Evolutionary conservation across 208 protist species (phyloP).

Genomic region (Leishmania lainsoni): DNA sequence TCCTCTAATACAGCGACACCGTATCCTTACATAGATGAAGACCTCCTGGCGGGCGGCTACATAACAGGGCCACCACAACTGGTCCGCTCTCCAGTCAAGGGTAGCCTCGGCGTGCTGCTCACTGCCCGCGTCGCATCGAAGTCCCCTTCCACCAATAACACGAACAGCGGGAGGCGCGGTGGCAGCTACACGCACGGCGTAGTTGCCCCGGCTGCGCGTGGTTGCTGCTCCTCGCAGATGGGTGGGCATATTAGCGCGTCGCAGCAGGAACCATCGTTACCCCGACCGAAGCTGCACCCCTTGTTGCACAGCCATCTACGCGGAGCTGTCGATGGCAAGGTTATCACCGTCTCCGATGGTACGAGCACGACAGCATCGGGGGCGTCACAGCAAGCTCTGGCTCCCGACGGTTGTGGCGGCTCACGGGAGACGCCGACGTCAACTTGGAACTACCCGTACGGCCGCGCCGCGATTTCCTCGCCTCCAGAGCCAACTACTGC

Average conservation of each 20-base stretch:
- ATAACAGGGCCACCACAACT: slow-evolving; percentile 18
- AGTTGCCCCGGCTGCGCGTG: not conserved
- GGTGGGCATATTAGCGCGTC: slow-evolving; percentile 3
- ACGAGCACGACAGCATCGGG: not conserved
- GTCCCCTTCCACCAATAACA: not conserved
- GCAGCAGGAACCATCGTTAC: slow-evolving; percentile 1
- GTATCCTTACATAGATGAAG: slow-evolving; percentile 25
- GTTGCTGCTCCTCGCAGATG: slow-evolving; percentile 15
- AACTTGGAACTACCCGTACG: not conserved
- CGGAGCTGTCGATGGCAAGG: not conserved
- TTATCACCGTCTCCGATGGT: not conserved
- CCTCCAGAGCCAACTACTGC: not conserved
- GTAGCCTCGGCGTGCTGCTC: not conserved
- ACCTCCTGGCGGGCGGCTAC: slow-evolving; percentile 31
- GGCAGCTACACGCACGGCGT: not conserved
- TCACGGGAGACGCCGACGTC: not conserved
- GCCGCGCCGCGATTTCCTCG: not conserved
- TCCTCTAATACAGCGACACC: not conserved
- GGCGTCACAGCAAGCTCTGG: not conserved
- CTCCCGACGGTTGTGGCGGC: not conserved
- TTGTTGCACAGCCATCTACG: slow-evolving; percentile 8
- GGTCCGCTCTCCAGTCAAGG: not conserved
- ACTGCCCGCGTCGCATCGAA: not conserved
- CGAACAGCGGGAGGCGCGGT: not conserved
- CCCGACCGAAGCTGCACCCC: slow-evolving; percentile 18